Base-by-base conservation (phyloP, 305 asterid species). In the Fraxinus xanthoxyloides region DNA sequence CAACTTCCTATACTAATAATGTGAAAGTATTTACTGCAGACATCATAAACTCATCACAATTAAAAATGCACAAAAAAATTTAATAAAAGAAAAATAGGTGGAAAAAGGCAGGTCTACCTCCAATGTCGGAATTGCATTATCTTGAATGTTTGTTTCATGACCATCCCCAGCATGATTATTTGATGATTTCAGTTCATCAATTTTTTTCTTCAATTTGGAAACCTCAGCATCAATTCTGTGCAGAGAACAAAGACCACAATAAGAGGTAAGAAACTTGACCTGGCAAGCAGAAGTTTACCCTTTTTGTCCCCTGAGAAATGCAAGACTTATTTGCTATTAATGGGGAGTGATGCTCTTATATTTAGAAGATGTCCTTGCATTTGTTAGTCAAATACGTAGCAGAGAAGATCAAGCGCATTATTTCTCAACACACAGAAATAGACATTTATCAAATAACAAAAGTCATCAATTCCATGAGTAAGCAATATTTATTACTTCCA, bases 211-310 rank as follows among this genome's bases (percentile, higher is more conserved):
- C 89, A 93, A 83, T 77, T 87, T 82, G 76, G 91, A 89, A 86
- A 94, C 89, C 89, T 96, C 93, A 59, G 91, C 88, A 89, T 96
- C 97, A 90, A 96, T 93, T 90, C 99, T 93, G 91, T 80, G 69
- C 48, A 84, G 56, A 82, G 78, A 76, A 85, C 82, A 85, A 0
- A 77, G 51, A 85, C 79, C 59, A 80, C 76, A 59, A 54, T 26
- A 81, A 72, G 78, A 48, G 75, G 38, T 67, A 67, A 67, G 35
- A 67, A 67, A 28, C 36, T 32, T 67, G 74, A 28, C 8, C 31
- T 10, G 19, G 35, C 1, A 23, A 67, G 36, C 38, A 28, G 19
- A 13, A 67, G 74, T 9, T 17, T 6, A 67, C 74, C 21, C 74
- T 4, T 34, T 65, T 67, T 28, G 72, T 63, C 72, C 72, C 13